Evolutionary conservation across 345 rosid genomes (phyloP), one percentile per base, ranked within the genome.

Genomic region (Ceriops tagal): DNA sequence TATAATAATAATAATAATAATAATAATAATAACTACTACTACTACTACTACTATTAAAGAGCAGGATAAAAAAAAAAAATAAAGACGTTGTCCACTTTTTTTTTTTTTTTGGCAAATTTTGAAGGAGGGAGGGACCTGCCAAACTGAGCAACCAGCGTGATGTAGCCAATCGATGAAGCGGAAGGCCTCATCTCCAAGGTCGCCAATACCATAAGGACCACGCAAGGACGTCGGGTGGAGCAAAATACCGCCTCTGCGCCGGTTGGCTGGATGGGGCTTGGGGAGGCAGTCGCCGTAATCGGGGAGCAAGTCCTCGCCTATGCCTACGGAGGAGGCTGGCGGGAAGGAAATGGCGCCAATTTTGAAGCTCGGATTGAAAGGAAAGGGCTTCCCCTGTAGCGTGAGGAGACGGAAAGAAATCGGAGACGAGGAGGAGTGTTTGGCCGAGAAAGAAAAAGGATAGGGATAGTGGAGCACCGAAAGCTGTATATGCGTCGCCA

Each of bases 181-280:
- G 58, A 91, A 86, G 27, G 89, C 88, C 67, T 89, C 87, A 31
- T 81, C 85, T 1, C 97, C 98, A 59, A 93, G 82, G 79, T 91
- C 98, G 37, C 98, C 98, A 28, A 91, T 88, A 39, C 98, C 97
- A 57, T 83, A 82, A 20, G 92, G 86, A 4, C 97, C 91, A 5
- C 76, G 80, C 58, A 93, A 85, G 73, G 98, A 91, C 61, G 97
- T 93, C 78, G 97, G 98, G 67, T 93, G 98, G 59, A 93, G 92
- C 83, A 93, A 77, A 62, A 93, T 78, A 53, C 98, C 96, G 19
- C 90, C 97, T 78, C 98, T 83, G 62, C 98, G 78, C 62, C 81
- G 73, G 32, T 55, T 46, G 15, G 30, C 58, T 1, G 86, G 75
- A 63, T 85, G 80, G n/a, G 74, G 71, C 46, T 76, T 75, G 19